Conservation (phyloP, 108 stramenopile genomes). For the Stephanodiscus triporus region DNA sequence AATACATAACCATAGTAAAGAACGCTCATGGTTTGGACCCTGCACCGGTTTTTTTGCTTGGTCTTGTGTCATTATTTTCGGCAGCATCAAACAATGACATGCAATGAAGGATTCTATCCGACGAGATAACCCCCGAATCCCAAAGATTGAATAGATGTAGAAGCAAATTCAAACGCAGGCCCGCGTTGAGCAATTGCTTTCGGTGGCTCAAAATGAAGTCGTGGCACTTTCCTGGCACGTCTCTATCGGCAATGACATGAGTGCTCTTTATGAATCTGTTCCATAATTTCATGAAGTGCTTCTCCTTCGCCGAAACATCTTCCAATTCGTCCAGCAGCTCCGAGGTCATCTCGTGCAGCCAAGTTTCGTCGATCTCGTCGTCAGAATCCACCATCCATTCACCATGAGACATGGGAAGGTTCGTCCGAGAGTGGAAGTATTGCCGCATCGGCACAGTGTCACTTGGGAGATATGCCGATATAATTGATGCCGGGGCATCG, state of each 20-base stretch:
- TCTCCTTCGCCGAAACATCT: slow-evolving; percentile 54
- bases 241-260: slow-evolving; percentile 41
- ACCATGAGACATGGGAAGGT: slow-evolving; percentile 31
- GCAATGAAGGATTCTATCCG: slow-evolving; percentile 18
- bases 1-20: neutral
- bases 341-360: slow-evolving; percentile 34
- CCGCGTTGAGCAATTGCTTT: slow-evolving; percentile 18
- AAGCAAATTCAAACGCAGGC: slow-evolving; percentile 32
- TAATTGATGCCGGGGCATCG: slow-evolving; percentile 25
- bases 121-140: slow-evolving; percentile 47
- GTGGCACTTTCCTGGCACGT: slow-evolving; percentile 37
- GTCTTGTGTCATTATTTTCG: neutral
- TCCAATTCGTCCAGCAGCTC: slow-evolving; percentile 61
- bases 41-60: no score
- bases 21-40: neutral
- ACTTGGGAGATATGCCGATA: slow-evolving; percentile 24
- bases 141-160: slow-evolving; percentile 52
- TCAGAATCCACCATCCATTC: slow-evolving; percentile 38
- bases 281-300: slow-evolving; percentile 64
- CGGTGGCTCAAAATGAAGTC: slow-evolving; percentile 33
- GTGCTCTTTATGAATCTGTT: slow-evolving; percentile 51
- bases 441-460: slow-evolving; percentile 37
- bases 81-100: slow-evolving; percentile 34
- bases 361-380: slow-evolving; percentile 40
- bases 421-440: slow-evolving; percentile 48